phyloP scores from a whole-genome alignment of 73 alveolate genomes.

The Halteria grandinella region DNA sequence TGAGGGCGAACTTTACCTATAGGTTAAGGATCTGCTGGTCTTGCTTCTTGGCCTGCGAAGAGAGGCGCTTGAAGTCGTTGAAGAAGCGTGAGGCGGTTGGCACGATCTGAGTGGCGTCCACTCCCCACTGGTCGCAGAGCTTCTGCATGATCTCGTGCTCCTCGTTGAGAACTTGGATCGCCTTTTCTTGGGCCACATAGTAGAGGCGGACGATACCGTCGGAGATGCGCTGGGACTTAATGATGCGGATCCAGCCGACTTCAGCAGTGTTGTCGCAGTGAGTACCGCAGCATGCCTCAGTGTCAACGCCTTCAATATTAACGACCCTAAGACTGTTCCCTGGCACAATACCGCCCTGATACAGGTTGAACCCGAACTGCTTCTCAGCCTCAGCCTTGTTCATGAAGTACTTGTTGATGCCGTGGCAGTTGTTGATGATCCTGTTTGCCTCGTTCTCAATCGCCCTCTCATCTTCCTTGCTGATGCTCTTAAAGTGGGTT shows the following conservation, averaged over 20 bases:
- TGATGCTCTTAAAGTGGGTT: slow-evolving; percentile 93
- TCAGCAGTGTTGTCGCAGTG: slow-evolving; percentile 98
- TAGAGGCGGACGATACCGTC: slow-evolving; percentile 98
- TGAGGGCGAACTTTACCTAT: slow-evolving; percentile 70
- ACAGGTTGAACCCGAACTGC: slow-evolving; percentile 94
- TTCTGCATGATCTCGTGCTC: slow-evolving; percentile 79
- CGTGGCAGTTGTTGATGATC: slow-evolving; percentile 84
- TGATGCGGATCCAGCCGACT: slow-evolving; percentile 96
- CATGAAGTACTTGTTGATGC: slow-evolving; percentile 91
- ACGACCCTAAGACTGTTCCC: slow-evolving; percentile 98
- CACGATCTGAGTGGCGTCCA: slow-evolving; percentile 82
- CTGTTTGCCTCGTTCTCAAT: slow-evolving; percentile 95
- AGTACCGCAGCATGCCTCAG: slow-evolving; percentile 99
- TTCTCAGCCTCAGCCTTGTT: slow-evolving; percentile 98
- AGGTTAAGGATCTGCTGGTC: slow-evolving; percentile 80
- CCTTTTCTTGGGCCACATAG: slow-evolving; percentile 96
- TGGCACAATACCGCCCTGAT: slow-evolving; percentile 99
- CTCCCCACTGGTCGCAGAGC: slow-evolving; percentile 87
- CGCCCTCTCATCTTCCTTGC: slow-evolving; percentile 94
- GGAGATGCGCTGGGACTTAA: slow-evolving; percentile 93
- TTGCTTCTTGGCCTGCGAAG: slow-evolving; percentile 74
- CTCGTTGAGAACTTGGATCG: slow-evolving; percentile 87
- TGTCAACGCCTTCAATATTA: slow-evolving; percentile 94
- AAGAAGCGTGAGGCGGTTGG: slow-evolving; percentile 94
- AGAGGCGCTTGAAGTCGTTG: slow-evolving; percentile 86